Base-by-base conservation (phyloP, 2,329 filamentous ascomycete genomes). In the Aspergillus bombycis region DNA sequence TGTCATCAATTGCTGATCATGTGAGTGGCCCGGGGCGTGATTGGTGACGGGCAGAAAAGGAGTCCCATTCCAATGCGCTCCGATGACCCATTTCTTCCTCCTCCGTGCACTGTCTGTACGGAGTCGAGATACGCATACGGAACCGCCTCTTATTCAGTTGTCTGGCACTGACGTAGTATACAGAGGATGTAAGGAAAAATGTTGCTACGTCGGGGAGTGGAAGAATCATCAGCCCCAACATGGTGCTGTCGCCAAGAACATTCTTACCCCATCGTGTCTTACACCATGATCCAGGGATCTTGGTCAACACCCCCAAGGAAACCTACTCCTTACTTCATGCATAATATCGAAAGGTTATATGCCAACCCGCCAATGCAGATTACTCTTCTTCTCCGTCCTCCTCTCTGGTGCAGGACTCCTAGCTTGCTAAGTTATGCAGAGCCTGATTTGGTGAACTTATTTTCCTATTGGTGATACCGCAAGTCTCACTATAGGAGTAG, bases 291-390 rank as follows among this genome's bases (percentile, higher is more conserved):
- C 32, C 32, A 55, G 32, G 52, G 34, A 55, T 55, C 56, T 58
- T 58, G 38, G 30, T 32, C 34, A 45, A 50, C 28, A 11, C 7
- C 30, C 32, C 55, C 38, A 41, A n/a, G 19, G 38, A 43, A 46
- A 52, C 57, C 58, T 57, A 36, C 55, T 57, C 58, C 58, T 60
- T 60, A 36, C 58, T 28, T 45, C 48, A 26, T 60, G 58, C 50
- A 54, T 43, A 38, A 46, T 43, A 55, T 54, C 26, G 48, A 54
- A 54, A 60, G 52, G 23, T 60, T 41, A 36, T 55, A 60, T 55
- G 41, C 28, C 30, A 57, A 38, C 9, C 52, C 32, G 12, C 14
- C 36, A 10, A 36, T 26, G 26, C 32, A 55, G 36, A 55, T 38
- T 55, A 6, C 52, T 16, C 36, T 54, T 55, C 36, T 11, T 32